A percentile compares a stretch with the other conserved stretches of the same genome.
These are phyloP conservation scores for Fraxinus greggii DNA, from an alignment of 305 asterid genomes.

Conservation along the genomic window DNA sequence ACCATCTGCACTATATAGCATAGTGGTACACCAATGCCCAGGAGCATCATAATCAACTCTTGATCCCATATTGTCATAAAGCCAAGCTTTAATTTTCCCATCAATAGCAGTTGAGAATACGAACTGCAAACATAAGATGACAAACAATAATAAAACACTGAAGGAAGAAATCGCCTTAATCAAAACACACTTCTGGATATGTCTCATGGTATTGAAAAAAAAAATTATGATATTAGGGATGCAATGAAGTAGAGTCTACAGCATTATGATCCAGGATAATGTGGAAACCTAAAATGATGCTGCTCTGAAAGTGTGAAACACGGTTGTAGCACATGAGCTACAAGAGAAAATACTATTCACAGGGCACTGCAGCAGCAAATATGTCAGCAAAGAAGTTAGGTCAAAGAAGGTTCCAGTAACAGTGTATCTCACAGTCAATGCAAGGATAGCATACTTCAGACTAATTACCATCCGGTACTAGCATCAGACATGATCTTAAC, in stretches of 20 bases:
- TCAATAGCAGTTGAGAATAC: slow-evolving; percentile 78
- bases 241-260: background rate
- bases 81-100: slow-evolving; percentile 90
- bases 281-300: background rate
- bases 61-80: slow-evolving; percentile 77
- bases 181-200: background rate
- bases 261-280: background rate
- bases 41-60: slow-evolving; percentile 92
- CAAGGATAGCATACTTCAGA: background rate
- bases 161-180: background rate
- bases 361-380: background rate
- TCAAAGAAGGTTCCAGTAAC: background rate
- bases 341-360: background rate
- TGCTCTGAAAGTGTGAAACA: background rate
- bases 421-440: background rate
- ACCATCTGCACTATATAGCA: slow-evolving; percentile 90
- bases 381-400: background rate
- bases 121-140: slow-evolving; percentile 42
- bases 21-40: slow-evolving; percentile 86
- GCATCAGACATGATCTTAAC: background rate
- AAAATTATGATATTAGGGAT: background rate
- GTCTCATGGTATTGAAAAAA: background rate
- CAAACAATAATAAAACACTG: background rate
- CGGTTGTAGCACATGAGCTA: background rate
- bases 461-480: background rate